Base-by-base conservation (phyloP, 2,329 filamentous ascomycete genomes). In the Coniochaeta sp. region DNA sequence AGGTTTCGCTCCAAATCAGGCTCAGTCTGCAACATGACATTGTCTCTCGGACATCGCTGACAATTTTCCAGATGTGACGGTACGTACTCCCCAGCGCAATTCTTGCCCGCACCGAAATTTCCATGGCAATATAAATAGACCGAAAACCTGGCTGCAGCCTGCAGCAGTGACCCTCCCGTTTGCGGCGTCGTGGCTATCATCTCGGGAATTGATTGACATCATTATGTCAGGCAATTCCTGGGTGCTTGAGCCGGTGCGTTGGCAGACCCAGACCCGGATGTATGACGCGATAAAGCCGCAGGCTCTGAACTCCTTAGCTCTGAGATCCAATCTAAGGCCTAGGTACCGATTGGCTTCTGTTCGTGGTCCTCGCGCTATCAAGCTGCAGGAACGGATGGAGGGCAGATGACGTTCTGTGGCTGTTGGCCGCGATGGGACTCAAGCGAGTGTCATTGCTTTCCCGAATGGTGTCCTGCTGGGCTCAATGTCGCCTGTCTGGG, bases 1-100 rank as follows among this genome's bases (percentile, higher is more conserved):
- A 65, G 50, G 67, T 68, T 57, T 44, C 22, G n/a, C 19, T 17
- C 26, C 33, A n/a, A n/a, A 43, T 22, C 36, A 54, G 22, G 24
- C 44, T 38, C 36, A 28, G 58, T 43, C 44, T 38, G 38, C 55
- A 59, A 59, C 61, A 40, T 34, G 50, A 33, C 47, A 17, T n/a
- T 58, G 14, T 43, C 34, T 47, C 47, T 59, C 62, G 62, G 47
- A 50, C 50, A 57, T 34, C 58, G 66, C 73, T 79, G 70, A 79
- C 70, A 52, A 60, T 33, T 38, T 56, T 63, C 57, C 64, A 87
- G 84, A 73, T 87, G 84, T 71, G 84, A 87, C 70, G 81, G 84
- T 87, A 87, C 70, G 84, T 85, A 72, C 66, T 66, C 54, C 22
- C 22, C 31, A 52, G 14, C 8, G 47, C 47, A 52, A 4, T 52